Base-by-base conservation (phyloP, 345 rosid genomes). In the Citrus medica region DNA sequence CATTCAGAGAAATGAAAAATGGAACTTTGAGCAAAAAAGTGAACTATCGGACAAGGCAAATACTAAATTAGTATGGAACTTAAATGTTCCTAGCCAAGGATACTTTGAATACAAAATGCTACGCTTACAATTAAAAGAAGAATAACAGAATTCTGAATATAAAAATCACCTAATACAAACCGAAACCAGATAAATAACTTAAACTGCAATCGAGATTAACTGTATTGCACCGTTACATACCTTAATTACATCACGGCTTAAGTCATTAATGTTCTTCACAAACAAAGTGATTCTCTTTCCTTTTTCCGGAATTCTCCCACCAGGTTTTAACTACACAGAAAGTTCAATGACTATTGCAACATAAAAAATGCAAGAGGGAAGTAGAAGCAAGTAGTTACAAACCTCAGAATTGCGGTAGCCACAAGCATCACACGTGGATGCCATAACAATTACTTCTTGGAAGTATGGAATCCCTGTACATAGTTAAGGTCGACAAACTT, bases 341-440 rank as follows among this genome's bases (percentile, higher is more conserved):
- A 61, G 37, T 33, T 75, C n/a, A 59, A 66, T 38, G 73, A 80
- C 63, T 17, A 79, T 68, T 53, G 79, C 60, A 62, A 9, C 65
- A 46, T 46, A 46, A 30, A 40, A 63, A 67, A 74, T 46, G 66
- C 51, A 30, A 9, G 73, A 69, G 40, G 19, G 35, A 65, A 73
- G 51, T 46, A 64, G 6, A 77, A 46, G 61, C 17, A 63, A 69
- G 56, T 48, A 38, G 69, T 14, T 61, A 71, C 93, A 48, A 73
- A 96, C 99, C 99, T 96, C 97, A 77, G 99, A 96, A 80, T 85
- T 96, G 62, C 99, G 94, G 77, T 93, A 95, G 75, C 99, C 99
- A 86, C 98, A 95, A 24, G 82, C 77, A 70, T 92, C 97, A 67
- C 98, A 92, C 10, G 94, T 86, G 22, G 98, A 92, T 77, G 99